Base-by-base conservation (phyloP, 257 asterid species). In the Buddleja alternifolia region DNA sequence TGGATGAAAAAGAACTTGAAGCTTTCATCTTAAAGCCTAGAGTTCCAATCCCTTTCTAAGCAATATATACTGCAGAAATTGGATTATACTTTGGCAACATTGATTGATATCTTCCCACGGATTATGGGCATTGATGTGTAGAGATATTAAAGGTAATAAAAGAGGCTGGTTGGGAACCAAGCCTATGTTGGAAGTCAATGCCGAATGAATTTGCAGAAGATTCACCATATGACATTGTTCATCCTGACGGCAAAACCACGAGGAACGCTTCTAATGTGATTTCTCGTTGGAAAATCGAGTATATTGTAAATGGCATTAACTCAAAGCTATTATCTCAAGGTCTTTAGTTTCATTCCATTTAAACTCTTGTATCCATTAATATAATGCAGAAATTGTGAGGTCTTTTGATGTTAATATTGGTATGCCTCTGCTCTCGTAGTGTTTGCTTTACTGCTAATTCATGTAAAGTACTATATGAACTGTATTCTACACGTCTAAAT, bases 131-230 rank as follows among this genome's bases (percentile, higher is more conserved):
- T 39, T 59, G 48, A 39, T 59, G 10, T n/a, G 34, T 1, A 29
- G 34, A 29, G 34, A 29, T 29, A 29, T 29, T 88, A 80, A 85
- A 78, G 72, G 83, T 79, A 16, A 71, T 83, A 4, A 80, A 73
- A 67, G 81, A 84, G 52, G 86, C 86, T 15, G 77, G 75, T 1
- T 88, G 93, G 93, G 80, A 84, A 39, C 95, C 93, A 10, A 82
- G 80, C 80, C 71, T 86, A n/a, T 66, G 73, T 52, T 84, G 90
- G 90, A 67, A 6, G 68, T 74, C 85, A 29, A 78, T 84, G 84
- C 84, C 87, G 2, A 69, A 7, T 21, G 93, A 88, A 66, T 83
- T 75, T 29, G 36, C 66, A 1, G 80, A 85, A 21, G 83, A 73
- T 58, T 87, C 88, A 1, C 86, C 86, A 0, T 75, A 75, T 60